A percentile compares a stretch with the other conserved stretches of the same genome.
Conservation (phyloP, 2,329 filamentous ascomycete species). For the Hypomyces rosellus region DNA sequence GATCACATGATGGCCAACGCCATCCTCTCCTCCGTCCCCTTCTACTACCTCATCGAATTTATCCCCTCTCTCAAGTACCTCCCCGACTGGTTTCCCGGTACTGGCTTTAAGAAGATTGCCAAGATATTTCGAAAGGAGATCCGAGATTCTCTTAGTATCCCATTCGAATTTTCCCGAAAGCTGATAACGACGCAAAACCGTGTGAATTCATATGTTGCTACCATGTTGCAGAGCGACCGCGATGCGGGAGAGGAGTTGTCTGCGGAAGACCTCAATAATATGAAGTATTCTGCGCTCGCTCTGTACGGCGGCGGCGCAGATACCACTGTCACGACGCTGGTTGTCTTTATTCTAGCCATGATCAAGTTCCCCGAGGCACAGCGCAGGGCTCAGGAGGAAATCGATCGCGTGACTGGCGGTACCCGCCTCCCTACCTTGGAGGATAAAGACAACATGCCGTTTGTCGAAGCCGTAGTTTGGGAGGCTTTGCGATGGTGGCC, state of each 20-base stretch:
- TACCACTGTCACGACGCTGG: neutral
- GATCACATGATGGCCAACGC: slow-evolving; percentile 18
- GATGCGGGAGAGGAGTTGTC: too few species aligned
- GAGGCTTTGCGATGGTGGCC: slow-evolving; percentile 26
- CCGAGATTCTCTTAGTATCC: neutral
- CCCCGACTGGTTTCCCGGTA: slow-evolving; percentile 17
- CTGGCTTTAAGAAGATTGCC: slow-evolving; percentile 18
- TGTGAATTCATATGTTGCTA: neutral
- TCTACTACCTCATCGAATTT: slow-evolving; percentile 19
- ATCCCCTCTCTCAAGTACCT: slow-evolving; percentile 14
- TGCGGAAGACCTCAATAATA: too few species aligned
- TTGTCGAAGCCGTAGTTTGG: slow-evolving; percentile 26
- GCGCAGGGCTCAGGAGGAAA: slow-evolving; percentile 31
- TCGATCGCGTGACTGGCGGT: slow-evolving; percentile 36
- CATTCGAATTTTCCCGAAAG: neutral
- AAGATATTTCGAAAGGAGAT: slow-evolving; percentile 12
- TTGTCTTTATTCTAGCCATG: slow-evolving; percentile 42
- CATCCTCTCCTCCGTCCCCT: slow-evolving; percentile 15
- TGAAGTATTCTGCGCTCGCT: neutral
- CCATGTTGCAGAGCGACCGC: too few species aligned
- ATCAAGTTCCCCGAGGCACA: slow-evolving; percentile 34
- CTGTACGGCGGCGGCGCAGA: slow-evolving; percentile 12
- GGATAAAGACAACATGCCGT: slow-evolving; percentile 38
- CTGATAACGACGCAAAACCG: neutral
- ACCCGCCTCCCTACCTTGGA: slow-evolving; percentile 35